Evolutionary conservation across 805 yeast genomes (phyloP).

Genomic region (Ogataea ganodermae): DNA sequence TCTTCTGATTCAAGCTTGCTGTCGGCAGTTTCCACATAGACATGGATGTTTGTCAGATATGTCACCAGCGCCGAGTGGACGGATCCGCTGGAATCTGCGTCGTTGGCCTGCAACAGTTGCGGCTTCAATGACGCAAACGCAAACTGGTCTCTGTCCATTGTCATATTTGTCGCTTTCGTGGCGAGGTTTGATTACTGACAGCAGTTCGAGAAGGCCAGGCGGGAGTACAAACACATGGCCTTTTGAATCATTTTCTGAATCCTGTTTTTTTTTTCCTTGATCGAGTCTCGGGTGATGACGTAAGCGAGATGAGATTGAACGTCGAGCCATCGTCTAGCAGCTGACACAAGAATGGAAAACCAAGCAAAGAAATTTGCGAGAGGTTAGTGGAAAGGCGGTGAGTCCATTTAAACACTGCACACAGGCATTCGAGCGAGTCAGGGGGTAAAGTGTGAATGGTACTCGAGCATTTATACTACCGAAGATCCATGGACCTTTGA

Average conservation of each 20-base stretch:
- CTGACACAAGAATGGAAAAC: no score
- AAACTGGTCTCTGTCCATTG: constrained; percentile 18
- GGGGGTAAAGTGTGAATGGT: no score
- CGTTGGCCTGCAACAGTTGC: constrained; percentile 16
- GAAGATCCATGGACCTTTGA: no score
- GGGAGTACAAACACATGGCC: constrained; percentile 6
- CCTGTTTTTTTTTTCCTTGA: constrained; percentile 1
- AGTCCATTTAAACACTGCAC: no score
- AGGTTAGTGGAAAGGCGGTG: no score
- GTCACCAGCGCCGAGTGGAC: constrained; percentile 19
- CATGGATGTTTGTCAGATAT: constrained; percentile 21
- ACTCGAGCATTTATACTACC: no score
- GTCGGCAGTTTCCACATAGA: constrained; percentile 9
- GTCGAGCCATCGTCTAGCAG: no score
- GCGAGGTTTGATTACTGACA: background rate
- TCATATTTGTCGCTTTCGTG: background rate
- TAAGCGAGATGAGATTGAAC: no score
- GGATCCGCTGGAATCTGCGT: constrained; percentile 11
- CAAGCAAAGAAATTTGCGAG: no score
- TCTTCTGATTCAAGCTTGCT: constrained; percentile 22
- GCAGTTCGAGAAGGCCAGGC: background rate
- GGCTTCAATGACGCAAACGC: constrained; percentile 22
- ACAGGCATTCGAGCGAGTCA: no score
- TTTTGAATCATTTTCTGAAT: constrained; percentile 1
- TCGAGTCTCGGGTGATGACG: background rate